phyloP scores from a whole-genome alignment of 1,139 yeast species.

The Nakaseomyces bracarensis region DNA sequence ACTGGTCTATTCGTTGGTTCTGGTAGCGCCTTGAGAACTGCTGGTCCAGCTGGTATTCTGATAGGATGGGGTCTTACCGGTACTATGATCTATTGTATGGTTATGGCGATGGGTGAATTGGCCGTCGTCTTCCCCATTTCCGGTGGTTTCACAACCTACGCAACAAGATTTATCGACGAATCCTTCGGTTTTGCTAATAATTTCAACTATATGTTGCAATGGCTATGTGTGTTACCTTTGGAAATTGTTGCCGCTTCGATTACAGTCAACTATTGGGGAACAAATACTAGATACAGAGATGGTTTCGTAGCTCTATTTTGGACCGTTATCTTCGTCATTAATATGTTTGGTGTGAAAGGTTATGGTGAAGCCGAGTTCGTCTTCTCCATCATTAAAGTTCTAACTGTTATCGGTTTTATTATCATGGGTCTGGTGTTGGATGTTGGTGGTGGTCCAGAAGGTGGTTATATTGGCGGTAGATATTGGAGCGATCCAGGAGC shows the following conservation, averaged over 20 bases:
- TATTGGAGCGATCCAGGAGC: conserved; percentile 63
- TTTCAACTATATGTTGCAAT: conserved; percentile 62
- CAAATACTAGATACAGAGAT: conserved; percentile 26
- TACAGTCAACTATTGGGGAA: conserved; percentile 55
- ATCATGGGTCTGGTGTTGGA: conserved; percentile 58
- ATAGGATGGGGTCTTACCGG: conserved; percentile 50
- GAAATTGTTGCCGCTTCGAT: conserved; percentile 69
- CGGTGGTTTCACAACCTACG: conserved; percentile 64
- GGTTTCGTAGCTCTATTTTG: conserved; percentile 51
- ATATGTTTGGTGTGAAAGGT: conserved; percentile 55
- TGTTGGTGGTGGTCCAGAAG: conserved; percentile 60
- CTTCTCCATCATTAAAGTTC: conserved; percentile 50
- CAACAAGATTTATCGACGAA: conserved; percentile 59
- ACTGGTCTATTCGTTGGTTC: conserved; percentile 57
- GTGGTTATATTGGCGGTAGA: conserved; percentile 50
- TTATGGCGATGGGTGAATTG: conserved; percentile 63
- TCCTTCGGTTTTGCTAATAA: conserved; percentile 73
- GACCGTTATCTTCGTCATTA: conserved; percentile 45
- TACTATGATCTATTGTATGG: conserved; percentile 53
- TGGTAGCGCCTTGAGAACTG: conserved; percentile 52
- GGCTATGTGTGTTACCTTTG: conserved; percentile 62
- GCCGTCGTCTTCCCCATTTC: conserved; percentile 61
- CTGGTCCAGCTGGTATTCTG: conserved; percentile 60
- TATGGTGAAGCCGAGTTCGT: conserved; percentile 64
- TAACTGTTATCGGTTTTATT: conserved; percentile 59